These are phyloP conservation scores for Fusarium paranaense DNA, from an alignment of 2,329 filamentous ascomycete genomes.

Conservation along the genomic window DNA sequence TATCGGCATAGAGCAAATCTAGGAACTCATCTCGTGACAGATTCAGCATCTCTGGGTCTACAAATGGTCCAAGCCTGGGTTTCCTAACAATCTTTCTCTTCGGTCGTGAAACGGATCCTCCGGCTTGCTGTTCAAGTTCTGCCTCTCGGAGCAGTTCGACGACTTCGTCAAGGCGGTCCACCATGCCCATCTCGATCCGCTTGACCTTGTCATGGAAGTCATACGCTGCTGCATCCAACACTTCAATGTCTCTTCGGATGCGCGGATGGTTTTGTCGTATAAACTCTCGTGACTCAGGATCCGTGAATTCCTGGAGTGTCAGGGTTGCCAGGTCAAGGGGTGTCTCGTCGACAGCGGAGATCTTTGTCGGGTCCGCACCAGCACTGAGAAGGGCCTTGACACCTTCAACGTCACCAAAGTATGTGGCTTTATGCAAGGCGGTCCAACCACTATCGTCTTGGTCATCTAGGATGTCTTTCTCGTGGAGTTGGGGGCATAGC, in stretches of 20 bases:
- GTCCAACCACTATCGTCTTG: neutral
- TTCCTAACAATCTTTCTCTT: neutral
- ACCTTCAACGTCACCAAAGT: neutral
- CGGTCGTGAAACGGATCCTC: neutral
- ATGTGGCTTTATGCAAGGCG: neutral
- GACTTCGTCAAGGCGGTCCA: neutral
- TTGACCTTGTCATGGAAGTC: neutral
- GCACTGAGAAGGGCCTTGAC: neutral
- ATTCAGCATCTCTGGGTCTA: neutral
- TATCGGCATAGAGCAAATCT: neutral
- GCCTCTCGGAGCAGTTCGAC: neutral
- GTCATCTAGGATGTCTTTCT: neutral
- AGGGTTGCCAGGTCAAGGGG: neutral
- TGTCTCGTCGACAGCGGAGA: neutral
- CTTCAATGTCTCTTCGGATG: neutral
- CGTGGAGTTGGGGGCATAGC: neutral
- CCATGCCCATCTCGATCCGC: neutral
- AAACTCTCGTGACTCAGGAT: neutral
- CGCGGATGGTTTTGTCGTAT: neutral
- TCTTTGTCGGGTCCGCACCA: neutral
- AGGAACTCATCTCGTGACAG: neutral
- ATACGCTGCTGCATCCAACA: neutral
- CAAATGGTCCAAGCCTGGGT: neutral
- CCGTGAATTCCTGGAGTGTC: neutral
- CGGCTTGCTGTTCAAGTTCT: neutral